phyloP scores from a whole-genome alignment of 164 flowering plant genomes.

The Paratinospora sagittata region DNA sequence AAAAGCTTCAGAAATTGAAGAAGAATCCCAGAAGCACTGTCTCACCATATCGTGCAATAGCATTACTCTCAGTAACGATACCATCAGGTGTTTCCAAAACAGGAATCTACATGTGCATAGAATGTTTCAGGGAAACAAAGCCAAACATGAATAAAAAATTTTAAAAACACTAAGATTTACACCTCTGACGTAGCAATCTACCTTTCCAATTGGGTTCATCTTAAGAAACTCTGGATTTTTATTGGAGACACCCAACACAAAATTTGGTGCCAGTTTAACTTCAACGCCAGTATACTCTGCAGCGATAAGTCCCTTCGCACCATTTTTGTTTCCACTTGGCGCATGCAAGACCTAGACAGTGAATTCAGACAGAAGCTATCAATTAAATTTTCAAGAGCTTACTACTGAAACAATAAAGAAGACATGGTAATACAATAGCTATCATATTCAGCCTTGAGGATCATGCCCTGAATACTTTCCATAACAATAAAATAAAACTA shows the following conservation, averaged over 20 bases:
- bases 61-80: conserved; percentile 73
- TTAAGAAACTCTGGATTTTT: too few species aligned
- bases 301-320: conserved; percentile 51
- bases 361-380: neutral
- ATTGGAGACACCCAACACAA: too few species aligned
- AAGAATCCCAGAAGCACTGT: neutral
- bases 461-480: too few species aligned
- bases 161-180: neutral
- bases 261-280: conserved; percentile 38
- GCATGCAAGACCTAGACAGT: conserved; percentile 49
- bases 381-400: neutral
- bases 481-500: too few species aligned
- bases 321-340: conserved; percentile 47
- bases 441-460: neutral
- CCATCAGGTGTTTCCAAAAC: conserved; percentile 78
- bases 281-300: conserved; percentile 60
- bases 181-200: neutral
- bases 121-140: neutral
- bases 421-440: neutral
- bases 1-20: neutral
- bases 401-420: neutral
- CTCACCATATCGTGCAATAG: conserved; percentile 75
- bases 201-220: conserved; percentile 88
- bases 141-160: neutral
- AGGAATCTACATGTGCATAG: conserved; percentile 42